Base-by-base conservation (phyloP, 257 asterid genomes). In the Agastache rugosa region DNA sequence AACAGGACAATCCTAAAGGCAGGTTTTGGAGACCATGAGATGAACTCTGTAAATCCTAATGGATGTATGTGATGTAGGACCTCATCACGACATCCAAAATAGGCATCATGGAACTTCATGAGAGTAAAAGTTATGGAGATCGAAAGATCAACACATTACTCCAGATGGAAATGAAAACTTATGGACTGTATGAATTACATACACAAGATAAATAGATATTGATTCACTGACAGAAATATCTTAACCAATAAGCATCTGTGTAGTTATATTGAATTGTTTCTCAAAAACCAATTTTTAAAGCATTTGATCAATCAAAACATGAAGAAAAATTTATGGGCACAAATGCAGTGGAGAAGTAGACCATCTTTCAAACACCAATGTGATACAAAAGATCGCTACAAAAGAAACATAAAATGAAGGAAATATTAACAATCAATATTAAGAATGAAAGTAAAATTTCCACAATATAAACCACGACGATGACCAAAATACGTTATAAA, bases 11-110 rank as follows among this genome's bases (percentile, higher is more conserved):
- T 9, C 19, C 19, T 39, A n/a, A 17, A 37, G 34, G 69, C 17
- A n/a, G 51, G 51, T 17, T 37, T n/a, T 2, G 29, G 17, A 62
- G 68, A 14, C 68, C 25, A 61, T 35, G 25, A 62, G 6, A 4
- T 22, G 22, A 20, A 39, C 29, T 22, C 2, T 17, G 59, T 20
- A 19, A 19, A 63, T 22, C 51, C 16, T 63, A 37, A 17, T n/a
- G 69, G 69, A 20, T 37, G 51, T 39, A 64, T 41, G 37, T 39
- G 54, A 42, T 22, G 56, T 44, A 42, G 11, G 19, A 65, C 20
- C 20, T 42, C 11, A 2, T 20, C 23, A 41, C 31, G 42, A 44
- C 27, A 65, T 39, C 70, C 20, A 5, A 20, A 64, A 64, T 25
- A 20, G 6, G 11, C 55, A 22, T 42, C 51, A 37, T 19, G 25